Evolutionary conservation across 140 eudicot genomes (phyloP), one percentile per base, ranked within the genome.

Genomic region (Flaveria floridana): DNA sequence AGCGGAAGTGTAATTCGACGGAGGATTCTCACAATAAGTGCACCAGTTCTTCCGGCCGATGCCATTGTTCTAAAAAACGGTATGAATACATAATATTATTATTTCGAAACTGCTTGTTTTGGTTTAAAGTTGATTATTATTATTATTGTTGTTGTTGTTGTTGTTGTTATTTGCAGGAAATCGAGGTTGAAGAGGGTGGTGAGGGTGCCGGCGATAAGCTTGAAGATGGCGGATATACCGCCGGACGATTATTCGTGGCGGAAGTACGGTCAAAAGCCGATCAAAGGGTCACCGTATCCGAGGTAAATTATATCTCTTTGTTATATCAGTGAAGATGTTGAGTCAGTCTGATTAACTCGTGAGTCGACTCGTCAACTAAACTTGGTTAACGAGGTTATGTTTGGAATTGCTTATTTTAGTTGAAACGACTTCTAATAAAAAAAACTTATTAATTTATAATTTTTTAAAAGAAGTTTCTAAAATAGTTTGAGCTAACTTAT

Each of bases 161-260:
- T 23, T 39, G 6, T 4, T 39, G 63, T 55, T 51, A 14, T 16
- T 65, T 63, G 37, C 37, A 90, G 97, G 83, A 94, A 94, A 80
- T 88, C 99, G 23, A 94, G 90, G 80, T 58, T 88, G 85, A 90
- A 88, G 78, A 88, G 86, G 26, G 89, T 88, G 9, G 89, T 88
- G 10, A 85, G 94, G 82, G 91, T 94, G 1, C 91, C 99, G 15
- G 99, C 99, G 15, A 88, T 94, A 47, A 90, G 99, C 76, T 21
- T 84, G 86, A 94, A 90, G 73, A 90, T 88, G 97, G 92, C 99
- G 9, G 97, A 94, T 76, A 94, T 94, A 78, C 99, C 99, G 51
- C 97, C 99, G 3, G 99, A 94, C 63, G 99, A 94, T 84, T 94
- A 77, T 73, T 90, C 99, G 0, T 94, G 99, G 99, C 90, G 99